Base-by-base conservation (phyloP, 1,284 basidiomycete species). In the Ceratobasidium sp. region DNA sequence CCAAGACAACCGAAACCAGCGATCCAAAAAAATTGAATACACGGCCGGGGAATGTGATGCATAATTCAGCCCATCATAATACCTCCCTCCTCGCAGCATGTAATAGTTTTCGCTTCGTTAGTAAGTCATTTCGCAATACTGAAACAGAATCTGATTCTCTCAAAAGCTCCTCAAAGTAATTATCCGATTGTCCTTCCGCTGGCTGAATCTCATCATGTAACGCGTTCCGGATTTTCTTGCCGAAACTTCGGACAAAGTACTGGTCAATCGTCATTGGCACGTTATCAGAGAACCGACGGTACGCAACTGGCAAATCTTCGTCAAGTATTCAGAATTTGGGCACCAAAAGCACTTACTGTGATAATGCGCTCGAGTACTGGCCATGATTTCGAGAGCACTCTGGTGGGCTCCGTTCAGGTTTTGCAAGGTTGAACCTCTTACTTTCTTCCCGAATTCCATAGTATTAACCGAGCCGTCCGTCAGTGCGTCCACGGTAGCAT, bases 331-430 rank as follows among this genome's bases (percentile, higher is more conserved):
- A n/a, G 23, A 61, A 21, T 18, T 8, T 26, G 45, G 10, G 53
- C 53, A 41, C 8, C 14, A 28, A 6, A 57, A 32, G 14, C 32
- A 73, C 75, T 9, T 72, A 88, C 89, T 87, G 83, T 91, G 88
- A 78, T 90, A 92, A 75, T 92, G 92, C 0, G 88, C 91, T 0
- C 89, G 82, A 3, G 89, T 88, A 50, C 88, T 85, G 0, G 90
- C 87, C 88, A 91, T 91, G 76, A 91, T 89, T 10, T 79, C 77
- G 2, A 92, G 77, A 0, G 86, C 88, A 0, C 85, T 72, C 43
- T 48, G 53, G 32, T 60, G n/a, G 3, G 30, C 32, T 30, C 21
- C 55, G 23, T 28, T 32, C 9, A 41, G 9, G 43, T 28, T 34
- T 43, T 30, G 58, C 10, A 41, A 28, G 3, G 12, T 16, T 23